phyloP scores from a whole-genome alignment of 192 early-diverging fungal genomes.

The Phlyctochytrium planicorne region DNA sequence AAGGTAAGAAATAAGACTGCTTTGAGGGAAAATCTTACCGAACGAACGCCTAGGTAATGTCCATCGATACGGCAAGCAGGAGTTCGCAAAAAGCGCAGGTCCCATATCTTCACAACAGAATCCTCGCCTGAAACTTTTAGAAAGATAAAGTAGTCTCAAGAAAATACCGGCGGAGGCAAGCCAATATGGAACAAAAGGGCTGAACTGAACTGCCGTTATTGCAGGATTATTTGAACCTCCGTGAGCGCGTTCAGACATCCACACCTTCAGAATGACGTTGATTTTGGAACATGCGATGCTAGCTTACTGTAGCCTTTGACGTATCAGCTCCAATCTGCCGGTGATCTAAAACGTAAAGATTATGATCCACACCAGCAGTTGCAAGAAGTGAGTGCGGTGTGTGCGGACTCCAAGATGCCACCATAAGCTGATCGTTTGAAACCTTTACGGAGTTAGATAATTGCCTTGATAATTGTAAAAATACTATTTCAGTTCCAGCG shows the following conservation, averaged over 20 bases:
- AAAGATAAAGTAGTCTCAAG: not conserved
- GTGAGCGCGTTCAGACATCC: constrained; percentile 49
- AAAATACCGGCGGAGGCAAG: constrained; percentile 58
- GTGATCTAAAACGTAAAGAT: constrained; percentile 39
- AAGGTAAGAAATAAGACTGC: not conserved
- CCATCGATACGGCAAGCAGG: constrained; percentile 53
- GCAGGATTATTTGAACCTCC: constrained; percentile 21
- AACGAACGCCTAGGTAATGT: constrained; percentile 49
- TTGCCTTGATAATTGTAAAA: too few species aligned
- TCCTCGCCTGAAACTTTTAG: constrained; percentile 47
- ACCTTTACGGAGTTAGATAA: constrained; percentile 21
- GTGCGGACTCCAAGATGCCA: constrained; percentile 45
- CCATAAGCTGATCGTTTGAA: constrained; percentile 34
- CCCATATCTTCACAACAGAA: constrained; percentile 66
- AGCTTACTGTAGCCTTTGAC: constrained; percentile 18
- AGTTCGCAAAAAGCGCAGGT: constrained; percentile 56
- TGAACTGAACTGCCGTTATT: constrained; percentile 62
- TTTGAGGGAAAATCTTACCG: constrained; percentile 26
- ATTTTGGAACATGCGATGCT: not conserved
- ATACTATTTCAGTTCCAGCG: constrained; percentile 5
- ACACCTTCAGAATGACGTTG: constrained; percentile 35
- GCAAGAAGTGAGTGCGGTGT: constrained; percentile 33
- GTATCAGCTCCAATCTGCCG: constrained; percentile 31
- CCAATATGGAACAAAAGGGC: constrained; percentile 77
- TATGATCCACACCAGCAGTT: constrained; percentile 37